Evolutionary conservation across 305 asterid genomes (phyloP), one percentile per base, ranked within the genome.

Genomic region (Solanum aculeatissimum): DNA sequence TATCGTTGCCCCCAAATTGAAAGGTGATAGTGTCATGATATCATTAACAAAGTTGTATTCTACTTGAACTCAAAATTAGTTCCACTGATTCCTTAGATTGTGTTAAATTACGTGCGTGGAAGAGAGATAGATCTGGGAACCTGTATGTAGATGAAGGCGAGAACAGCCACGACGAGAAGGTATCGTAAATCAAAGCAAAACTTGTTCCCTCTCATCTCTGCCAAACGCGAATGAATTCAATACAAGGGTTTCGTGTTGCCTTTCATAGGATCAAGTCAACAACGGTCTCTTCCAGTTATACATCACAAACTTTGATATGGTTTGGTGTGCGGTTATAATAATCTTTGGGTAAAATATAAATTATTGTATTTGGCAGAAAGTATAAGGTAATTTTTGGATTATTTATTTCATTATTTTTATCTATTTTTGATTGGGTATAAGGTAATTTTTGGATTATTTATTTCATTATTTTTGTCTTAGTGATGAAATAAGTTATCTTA

Each of bases 101-200:
- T 58, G 65, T 58, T n/a, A 55, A 19, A 55, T 55, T 19, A 55
- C 25, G n/a, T n/a, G n/a, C 5, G 40, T 35, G 5, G 10, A 40
- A 19, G 74, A 25, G 29, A 4, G 7, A 32, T 57, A 49, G 55
- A 72, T 81, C 19, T 43, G 43, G 15, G 49, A 60, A 68, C 99
- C 99, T 96, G 99, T 65, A 93, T 88, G 93, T 93, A 96, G 88
- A 96, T 89, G 94, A 96, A 96, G 13, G 98, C 96, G 51, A 94
- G 74, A 71, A 91, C 95, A 60, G 93, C 92, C 62, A 92, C 1
- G 85, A 95, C 90, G 87, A 96, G 94, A 83, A 96, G 93, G 90
- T 90, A 96, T 71, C 98, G 95, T 81, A 90, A 91, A 89, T 95
- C 95, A 88, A 93, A 93, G 25, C 85, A 88, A 90, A 93, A 92